These are phyloP conservation scores for Aristolochia fimbriata DNA, from an alignment of 164 flowering plant species.

Conservation along the genomic window DNA sequence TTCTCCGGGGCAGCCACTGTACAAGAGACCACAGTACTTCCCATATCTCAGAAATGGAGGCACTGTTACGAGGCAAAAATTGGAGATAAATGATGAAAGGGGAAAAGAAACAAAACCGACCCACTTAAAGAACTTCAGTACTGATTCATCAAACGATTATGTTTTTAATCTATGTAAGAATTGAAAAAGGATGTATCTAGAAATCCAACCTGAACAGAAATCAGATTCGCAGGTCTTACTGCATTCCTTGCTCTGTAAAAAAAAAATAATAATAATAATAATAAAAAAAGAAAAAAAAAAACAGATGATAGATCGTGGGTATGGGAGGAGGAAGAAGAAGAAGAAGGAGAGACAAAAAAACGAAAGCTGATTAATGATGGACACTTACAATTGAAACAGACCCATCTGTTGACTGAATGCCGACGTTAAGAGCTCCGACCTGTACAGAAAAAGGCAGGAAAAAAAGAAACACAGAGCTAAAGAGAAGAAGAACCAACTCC, in stretches of 20 bases:
- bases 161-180: too few species aligned
- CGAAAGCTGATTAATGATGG: background rate
- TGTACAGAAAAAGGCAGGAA: constrained; percentile 10
- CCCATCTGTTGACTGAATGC: constrained; percentile 26
- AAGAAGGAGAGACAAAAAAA: background rate
- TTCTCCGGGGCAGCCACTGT: constrained; percentile 95
- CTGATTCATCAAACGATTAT: background rate
- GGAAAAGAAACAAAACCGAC: background rate
- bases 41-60: constrained; percentile 94
- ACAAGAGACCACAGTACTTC: constrained; percentile 89
- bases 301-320: background rate
- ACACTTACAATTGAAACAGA: constrained; percentile 24
- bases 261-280: background rate
- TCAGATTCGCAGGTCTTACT: constrained; percentile 82
- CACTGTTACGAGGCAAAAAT: constrained; percentile 24
- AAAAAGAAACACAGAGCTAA: constrained; percentile 10
- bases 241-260: constrained; percentile 48
- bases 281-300: too few species aligned
- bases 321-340: background rate
- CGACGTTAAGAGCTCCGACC: constrained; percentile 37
- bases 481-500: constrained; percentile 18
- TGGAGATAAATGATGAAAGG: background rate
- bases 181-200: background rate
- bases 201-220: constrained; percentile 51
- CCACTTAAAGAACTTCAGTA: background rate